phyloP scores from a whole-genome alignment of 2,329 filamentous ascomycete species.

The Ceratocystis cubensis region DNA sequence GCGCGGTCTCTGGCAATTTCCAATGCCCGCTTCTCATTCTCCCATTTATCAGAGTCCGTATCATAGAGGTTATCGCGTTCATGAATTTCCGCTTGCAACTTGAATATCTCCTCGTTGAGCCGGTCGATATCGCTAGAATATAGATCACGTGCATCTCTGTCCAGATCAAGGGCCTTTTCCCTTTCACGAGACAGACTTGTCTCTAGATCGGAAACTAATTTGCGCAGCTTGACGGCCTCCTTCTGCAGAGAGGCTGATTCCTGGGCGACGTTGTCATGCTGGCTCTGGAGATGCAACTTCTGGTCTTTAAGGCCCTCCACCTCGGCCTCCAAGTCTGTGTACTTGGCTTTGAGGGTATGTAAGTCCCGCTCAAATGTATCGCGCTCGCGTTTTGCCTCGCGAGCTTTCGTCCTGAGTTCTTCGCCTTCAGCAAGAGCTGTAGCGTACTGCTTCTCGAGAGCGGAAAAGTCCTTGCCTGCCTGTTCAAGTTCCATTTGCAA shows the following conservation, averaged over 20 bases:
- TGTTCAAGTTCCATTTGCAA: constrained; percentile 54
- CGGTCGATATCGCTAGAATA: constrained; percentile 37
- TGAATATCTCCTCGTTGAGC: constrained; percentile 46
- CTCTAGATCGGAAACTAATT: constrained; percentile 37
- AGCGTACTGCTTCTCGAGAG: constrained; percentile 40
- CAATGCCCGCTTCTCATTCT: constrained; percentile 50
- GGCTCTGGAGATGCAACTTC: constrained; percentile 55
- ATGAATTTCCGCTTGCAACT: constrained; percentile 50
- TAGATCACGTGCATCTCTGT: constrained; percentile 43
- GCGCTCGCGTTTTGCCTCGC: constrained; percentile 34
- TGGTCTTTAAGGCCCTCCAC: constrained; percentile 48
- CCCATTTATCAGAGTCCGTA: constrained; percentile 61
- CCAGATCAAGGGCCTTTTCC: constrained; percentile 45
- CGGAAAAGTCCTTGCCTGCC: constrained; percentile 36
- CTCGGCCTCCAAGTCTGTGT: constrained; percentile 41
- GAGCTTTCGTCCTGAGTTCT: constrained; percentile 34
- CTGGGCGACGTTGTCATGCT: constrained; percentile 52
- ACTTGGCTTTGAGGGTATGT: constrained; percentile 31
- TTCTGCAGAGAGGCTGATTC: constrained; percentile 56
- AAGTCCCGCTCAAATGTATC: constrained; percentile 32
- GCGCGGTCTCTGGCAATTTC: constrained; percentile 53
- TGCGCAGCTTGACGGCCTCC: constrained; percentile 43
- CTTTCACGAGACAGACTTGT: constrained; percentile 41
- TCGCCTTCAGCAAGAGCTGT: constrained; percentile 37
- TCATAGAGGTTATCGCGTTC: constrained; percentile 60